Conservation (phyloP, 768 basidiomycete genomes). For the Leccinum ochraceum region DNA sequence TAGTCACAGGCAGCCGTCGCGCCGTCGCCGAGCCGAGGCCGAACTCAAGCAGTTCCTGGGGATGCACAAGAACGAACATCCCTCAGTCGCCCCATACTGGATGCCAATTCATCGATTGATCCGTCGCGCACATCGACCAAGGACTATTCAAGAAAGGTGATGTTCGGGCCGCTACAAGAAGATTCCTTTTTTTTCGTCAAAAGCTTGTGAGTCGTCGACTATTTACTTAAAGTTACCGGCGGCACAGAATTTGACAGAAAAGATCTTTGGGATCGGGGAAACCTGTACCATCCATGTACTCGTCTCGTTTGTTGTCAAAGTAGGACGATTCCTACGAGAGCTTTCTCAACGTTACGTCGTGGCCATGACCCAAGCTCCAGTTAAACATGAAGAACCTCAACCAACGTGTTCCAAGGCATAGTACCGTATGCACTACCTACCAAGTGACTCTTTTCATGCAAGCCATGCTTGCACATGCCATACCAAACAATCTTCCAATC, state of each 20-base stretch:
- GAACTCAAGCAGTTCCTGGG: neutral
- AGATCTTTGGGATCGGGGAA: neutral
- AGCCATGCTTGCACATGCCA: neutral
- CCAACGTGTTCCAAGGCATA: no score
- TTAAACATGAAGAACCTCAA: no score
- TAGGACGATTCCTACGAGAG: neutral
- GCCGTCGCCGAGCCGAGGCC: no score
- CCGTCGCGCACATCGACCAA: no score
- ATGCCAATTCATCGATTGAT: no score
- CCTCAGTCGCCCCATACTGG: no score
- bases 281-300: neutral
- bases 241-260: no score
- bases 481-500: neutral
- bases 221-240: no score
- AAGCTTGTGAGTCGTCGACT: neutral
- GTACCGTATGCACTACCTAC: neutral
- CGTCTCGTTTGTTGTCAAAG: neutral
- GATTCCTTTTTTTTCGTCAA: no score
- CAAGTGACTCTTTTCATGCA: neutral
- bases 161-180: no score
- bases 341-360: neutral
- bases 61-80: no score
- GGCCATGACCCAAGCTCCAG: no score
- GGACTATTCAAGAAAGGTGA: neutral
- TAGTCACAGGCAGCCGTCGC: neutral